Evolutionary conservation across 2,329 filamentous ascomycete genomes (phyloP).

Genomic region (Davidsoniella neocaledoniae): DNA sequence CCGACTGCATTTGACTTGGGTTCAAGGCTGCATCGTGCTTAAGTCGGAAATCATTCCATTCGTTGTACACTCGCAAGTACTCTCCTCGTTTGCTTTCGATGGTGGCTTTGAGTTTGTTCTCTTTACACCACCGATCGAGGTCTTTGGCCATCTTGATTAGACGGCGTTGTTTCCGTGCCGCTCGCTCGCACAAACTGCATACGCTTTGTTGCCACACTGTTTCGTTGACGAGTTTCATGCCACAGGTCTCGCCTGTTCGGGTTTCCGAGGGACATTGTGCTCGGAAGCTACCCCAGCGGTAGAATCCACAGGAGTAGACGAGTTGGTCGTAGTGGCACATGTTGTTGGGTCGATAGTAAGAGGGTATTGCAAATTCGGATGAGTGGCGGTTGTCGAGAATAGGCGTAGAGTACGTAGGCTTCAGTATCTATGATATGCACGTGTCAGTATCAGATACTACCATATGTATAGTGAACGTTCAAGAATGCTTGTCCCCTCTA

Average conservation of each 20-base stretch:
- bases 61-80: slow-evolving; percentile 45
- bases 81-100: slow-evolving; percentile 56
- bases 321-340: slow-evolving; percentile 98
- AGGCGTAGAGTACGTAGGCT: not conserved
- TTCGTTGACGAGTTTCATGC: slow-evolving; percentile 73
- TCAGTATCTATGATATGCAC: too few relatives aligned
- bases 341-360: not conserved
- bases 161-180: slow-evolving; percentile 67
- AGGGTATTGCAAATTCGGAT: not conserved
- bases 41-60: slow-evolving; percentile 34
- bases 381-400: not conserved
- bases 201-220: slow-evolving; percentile 45
- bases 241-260: slow-evolving; percentile 90
- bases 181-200: slow-evolving; percentile 79
- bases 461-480: too few relatives aligned
- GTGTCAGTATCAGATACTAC: too few relatives aligned
- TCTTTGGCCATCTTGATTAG: slow-evolving; percentile 58
- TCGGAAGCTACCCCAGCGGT: slow-evolving; percentile 87
- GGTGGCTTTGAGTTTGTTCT: slow-evolving; percentile 56
- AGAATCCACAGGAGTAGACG: slow-evolving; percentile 72
- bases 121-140: slow-evolving; percentile 58
- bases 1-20: not conserved
- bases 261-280: slow-evolving; percentile 90
- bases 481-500: too few relatives aligned
- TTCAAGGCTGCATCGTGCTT: slow-evolving; percentile 18